phyloP scores from a whole-genome alignment of 768 basidiomycete genomes.

The Agaricus subrufescens region DNA sequence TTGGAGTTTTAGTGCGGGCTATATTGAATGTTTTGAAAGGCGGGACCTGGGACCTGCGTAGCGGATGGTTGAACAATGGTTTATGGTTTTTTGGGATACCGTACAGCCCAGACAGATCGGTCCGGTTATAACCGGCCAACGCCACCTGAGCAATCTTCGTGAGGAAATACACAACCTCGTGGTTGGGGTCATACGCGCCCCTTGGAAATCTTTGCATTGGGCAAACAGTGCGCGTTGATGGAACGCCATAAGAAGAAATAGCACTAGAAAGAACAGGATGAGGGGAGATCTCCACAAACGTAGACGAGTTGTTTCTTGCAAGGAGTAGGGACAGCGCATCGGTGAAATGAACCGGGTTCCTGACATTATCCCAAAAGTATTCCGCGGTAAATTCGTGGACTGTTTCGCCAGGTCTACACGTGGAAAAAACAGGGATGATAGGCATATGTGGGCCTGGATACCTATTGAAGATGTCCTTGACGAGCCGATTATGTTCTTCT shows the following conservation, averaged over 20 bases:
- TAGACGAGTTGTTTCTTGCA: constrained; percentile 12
- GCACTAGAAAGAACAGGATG: constrained; percentile 29
- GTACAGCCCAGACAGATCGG: constrained; percentile 23
- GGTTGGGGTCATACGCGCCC: not conserved
- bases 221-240: constrained; percentile 11
- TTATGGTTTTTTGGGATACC: not conserved
- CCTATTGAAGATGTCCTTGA: constrained; percentile 28
- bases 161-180: not conserved
- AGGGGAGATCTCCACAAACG: constrained; percentile 33
- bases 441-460: constrained; percentile 25
- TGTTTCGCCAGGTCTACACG: constrained; percentile 22
- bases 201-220: constrained; percentile 1
- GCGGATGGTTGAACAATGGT: not conserved
- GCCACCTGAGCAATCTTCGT: constrained; percentile 22
- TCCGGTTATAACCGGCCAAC: constrained; percentile 21
- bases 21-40: not conserved
- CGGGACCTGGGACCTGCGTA: not conserved
- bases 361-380: constrained; percentile 37
- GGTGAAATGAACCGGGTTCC: constrained; percentile 32
- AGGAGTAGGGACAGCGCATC: constrained; percentile 23
- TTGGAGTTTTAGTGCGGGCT: not conserved
- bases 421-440: constrained; percentile 29
- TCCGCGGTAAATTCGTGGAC: constrained; percentile 25
- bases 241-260: constrained; percentile 22
- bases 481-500: constrained; percentile 18